A percentile compares a stretch with the other conserved stretches of the same genome.
Evolutionary conservation across 225 moss, liverwort and hornwort genomes (phyloP).

Genomic region (Pseudisothecium myosuroides): DNA sequence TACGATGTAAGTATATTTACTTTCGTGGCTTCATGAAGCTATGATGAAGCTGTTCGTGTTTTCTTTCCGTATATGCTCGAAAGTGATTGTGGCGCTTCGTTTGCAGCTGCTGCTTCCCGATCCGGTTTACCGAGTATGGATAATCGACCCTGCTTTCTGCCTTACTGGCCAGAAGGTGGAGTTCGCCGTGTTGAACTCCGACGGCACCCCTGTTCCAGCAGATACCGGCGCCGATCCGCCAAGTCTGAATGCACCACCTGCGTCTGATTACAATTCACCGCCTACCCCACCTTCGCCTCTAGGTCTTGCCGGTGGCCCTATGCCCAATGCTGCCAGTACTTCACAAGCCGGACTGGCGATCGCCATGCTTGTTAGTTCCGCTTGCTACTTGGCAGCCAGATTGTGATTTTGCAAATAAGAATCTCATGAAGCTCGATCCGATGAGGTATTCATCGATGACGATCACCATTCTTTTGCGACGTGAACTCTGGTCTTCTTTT

Average conservation of each 20-base stretch:
- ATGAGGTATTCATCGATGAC: background rate
- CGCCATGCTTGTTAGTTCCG: background rate
- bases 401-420: background rate
- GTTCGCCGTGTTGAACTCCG: constrained; percentile 17
- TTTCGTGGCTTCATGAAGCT: background rate
- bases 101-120: background rate
- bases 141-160: constrained; percentile 3
- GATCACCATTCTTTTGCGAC: background rate
- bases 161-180: background rate
- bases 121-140: constrained; percentile 8
- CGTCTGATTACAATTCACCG: background rate
- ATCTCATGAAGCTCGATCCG: background rate
- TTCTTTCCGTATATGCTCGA: background rate
- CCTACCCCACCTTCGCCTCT: background rate
- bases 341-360: background rate
- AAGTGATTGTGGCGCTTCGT: background rate
- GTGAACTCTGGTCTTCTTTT: background rate
- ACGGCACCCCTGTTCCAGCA: constrained; percentile 8
- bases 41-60: background rate
- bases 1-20: background rate
- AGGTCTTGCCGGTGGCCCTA: background rate
- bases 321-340: background rate
- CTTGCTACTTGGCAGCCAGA: background rate
- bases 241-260: constrained; percentile 2
- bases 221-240: constrained; percentile 10